Conservation (phyloP, 2,329 filamentous ascomycete species). For the Fusarium illudens region DNA sequence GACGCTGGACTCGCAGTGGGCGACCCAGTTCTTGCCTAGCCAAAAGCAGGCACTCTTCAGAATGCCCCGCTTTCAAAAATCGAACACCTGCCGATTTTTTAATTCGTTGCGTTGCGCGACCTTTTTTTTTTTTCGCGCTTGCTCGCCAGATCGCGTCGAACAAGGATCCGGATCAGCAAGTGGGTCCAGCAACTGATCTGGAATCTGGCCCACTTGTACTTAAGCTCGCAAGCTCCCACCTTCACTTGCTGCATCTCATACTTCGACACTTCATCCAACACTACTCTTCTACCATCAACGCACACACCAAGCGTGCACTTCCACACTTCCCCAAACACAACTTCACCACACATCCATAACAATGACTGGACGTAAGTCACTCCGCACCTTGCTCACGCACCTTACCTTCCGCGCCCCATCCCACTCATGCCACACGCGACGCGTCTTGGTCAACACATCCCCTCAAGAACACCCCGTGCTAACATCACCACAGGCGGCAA, state of each 20-base stretch:
- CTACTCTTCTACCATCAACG: conserved; percentile 10
- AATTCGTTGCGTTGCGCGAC: conserved; percentile 14
- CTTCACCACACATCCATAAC: conserved; percentile 50
- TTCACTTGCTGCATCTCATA: conserved; percentile 11
- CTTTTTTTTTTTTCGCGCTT: conserved; percentile 27
- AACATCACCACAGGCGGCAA: conserved; percentile 77
- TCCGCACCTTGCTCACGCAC: background rate
- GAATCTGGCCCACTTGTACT: conserved; percentile 50
- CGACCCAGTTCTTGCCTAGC: conserved; percentile 1
- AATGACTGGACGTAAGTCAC: conserved; percentile 75
- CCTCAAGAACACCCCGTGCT: conserved; percentile 69
- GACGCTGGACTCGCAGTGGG: background rate
- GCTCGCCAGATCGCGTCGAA: conserved; percentile 35
- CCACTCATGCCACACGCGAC: background rate
- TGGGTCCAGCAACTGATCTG: conserved; percentile 48
- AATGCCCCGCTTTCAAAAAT: conserved; percentile 27
- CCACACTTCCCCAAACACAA: conserved; percentile 25
- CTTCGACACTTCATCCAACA: conserved; percentile 28
- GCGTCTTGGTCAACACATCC: conserved; percentile 58
- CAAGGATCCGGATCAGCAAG: conserved; percentile 34
- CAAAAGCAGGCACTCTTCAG: background rate
- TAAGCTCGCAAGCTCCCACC: conserved; percentile 48
- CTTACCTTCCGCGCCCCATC: background rate
- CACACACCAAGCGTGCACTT: conserved; percentile 24
- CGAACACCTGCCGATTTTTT: conserved; percentile 27